Evolutionary conservation across 2,329 filamentous ascomycete genomes (phyloP).

Genomic region (Nigrospora osmanthi): DNA sequence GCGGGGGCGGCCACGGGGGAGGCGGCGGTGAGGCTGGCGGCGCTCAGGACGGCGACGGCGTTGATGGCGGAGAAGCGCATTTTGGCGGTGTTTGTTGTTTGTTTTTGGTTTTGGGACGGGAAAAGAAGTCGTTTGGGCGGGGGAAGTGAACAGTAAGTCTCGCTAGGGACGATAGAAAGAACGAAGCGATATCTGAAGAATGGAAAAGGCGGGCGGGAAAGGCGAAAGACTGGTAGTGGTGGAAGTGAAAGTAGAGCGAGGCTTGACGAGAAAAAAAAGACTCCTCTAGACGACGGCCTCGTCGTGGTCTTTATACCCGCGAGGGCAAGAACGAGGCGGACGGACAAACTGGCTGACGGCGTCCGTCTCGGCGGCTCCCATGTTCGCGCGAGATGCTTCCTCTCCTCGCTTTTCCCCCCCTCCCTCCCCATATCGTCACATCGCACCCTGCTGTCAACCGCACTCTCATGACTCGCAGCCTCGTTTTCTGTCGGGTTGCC

Average conservation of each 20-base stretch:
- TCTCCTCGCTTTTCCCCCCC: no score
- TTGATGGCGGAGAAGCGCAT: constrained; percentile 2
- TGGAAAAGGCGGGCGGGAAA: not conserved
- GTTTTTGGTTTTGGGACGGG: not conserved
- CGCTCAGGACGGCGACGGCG: not conserved
- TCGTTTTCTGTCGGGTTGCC: no score
- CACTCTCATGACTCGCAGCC: no score
- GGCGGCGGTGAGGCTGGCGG: not conserved
- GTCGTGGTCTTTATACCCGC: no score
- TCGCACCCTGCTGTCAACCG: no score
- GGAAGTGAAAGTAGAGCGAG: not conserved
- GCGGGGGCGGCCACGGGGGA: not conserved
- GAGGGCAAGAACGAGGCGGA: no score
- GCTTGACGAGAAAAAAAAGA: no score
- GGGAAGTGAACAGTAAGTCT: not conserved
- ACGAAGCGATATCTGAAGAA: not conserved
- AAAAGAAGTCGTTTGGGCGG: not conserved
- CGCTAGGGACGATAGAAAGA: not conserved
- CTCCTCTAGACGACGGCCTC: no score
- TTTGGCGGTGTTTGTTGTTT: not conserved
- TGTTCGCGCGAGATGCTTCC: no score
- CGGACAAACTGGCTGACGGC: no score
- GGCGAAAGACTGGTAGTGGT: not conserved
- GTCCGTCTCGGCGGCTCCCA: no score
- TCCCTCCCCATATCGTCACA: no score